phyloP scores from a whole-genome alignment of 202 grass and related monocot genomes.

The Saccharum hybrid region DNA sequence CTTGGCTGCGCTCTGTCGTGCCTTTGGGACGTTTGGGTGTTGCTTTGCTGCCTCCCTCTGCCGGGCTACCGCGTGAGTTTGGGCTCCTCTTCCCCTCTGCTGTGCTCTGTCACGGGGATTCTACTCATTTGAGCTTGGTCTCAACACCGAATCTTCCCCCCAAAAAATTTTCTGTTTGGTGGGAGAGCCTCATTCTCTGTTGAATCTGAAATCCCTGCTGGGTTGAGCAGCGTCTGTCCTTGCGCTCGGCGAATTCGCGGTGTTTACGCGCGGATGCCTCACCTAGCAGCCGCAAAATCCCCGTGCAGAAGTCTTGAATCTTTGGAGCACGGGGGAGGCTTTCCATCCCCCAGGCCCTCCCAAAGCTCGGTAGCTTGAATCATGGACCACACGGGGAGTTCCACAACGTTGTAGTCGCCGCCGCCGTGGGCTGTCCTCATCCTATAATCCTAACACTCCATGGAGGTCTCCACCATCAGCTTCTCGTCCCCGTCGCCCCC shows the following conservation, averaged over 20 bases:
- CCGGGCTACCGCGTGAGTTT: too few relatives aligned
- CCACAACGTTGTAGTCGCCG: conserved; percentile 11
- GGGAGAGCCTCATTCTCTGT: too few relatives aligned
- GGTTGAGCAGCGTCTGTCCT: not conserved
- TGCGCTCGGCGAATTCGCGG: not conserved
- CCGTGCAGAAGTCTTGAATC: not conserved
- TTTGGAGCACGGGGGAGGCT: conserved; percentile 10
- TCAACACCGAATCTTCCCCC: not conserved
- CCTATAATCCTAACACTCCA: not conserved
- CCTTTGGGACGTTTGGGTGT: too few relatives aligned
- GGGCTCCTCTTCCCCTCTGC: not conserved
- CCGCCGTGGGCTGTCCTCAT: not conserved
- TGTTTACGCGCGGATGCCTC: not conserved
- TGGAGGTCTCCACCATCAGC: conserved; percentile 56
- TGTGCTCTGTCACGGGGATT: too few relatives aligned
- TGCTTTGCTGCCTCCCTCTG: too few relatives aligned
- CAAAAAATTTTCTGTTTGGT: too few relatives aligned
- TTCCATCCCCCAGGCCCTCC: conserved; percentile 1
- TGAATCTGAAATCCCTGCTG: not conserved
- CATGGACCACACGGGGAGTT: not conserved
- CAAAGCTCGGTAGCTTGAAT: not conserved
- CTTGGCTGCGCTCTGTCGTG: too few relatives aligned
- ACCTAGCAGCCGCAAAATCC: not conserved
- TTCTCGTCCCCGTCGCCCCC: conserved; percentile 46
- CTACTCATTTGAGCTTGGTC: not conserved